These are phyloP conservation scores for Pyronema domesticum DNA, from an alignment of 495 filamentous ascomycete genomes.

Conservation along the genomic window DNA sequence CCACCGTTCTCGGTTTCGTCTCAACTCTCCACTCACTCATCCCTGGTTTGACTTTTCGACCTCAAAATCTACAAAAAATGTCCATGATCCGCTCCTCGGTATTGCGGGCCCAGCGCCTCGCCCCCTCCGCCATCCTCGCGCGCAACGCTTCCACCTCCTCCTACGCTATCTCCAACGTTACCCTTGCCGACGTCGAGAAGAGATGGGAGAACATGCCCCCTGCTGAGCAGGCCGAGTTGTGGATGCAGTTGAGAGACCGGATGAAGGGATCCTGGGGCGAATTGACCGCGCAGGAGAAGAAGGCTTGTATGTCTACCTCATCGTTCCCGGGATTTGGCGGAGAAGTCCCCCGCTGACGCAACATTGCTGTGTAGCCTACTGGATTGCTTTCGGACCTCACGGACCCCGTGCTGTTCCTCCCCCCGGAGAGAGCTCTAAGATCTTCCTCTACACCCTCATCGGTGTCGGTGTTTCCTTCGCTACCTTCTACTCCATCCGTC, in stretches of 20 bases:
- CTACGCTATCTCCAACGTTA: constrained; percentile 94
- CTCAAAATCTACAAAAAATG: constrained; percentile 5
- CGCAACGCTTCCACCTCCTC: constrained; percentile 35
- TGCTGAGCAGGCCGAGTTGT: constrained; percentile 95
- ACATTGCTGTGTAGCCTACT: constrained; percentile 54
- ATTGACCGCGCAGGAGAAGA: constrained; percentile 91
- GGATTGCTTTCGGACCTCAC: constrained; percentile 91
- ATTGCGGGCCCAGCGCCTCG: constrained; percentile 13
- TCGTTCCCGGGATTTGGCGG: background rate
- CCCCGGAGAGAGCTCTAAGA: constrained; percentile 60
- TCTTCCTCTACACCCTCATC: constrained; percentile 49
- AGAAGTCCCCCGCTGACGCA: background rate
- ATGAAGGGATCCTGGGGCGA: constrained; percentile 97
- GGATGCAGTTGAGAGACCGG: constrained; percentile 91
- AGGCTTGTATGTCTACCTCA: constrained; percentile 61
- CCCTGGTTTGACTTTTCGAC: constrained; percentile 10
- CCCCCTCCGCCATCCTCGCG: constrained; percentile 8
- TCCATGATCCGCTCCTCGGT: constrained; percentile 19
- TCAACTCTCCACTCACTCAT: background rate
- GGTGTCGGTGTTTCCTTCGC: constrained; percentile 42
- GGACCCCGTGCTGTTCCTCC: constrained; percentile 68
- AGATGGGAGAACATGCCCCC: constrained; percentile 93
- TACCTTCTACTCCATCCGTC: constrained; percentile 47
- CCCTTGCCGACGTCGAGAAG: constrained; percentile 95
- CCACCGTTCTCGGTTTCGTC: background rate